Base-by-base conservation (phyloP, 2,329 filamentous ascomycete genomes). In the Lecanicillium sp. region DNA sequence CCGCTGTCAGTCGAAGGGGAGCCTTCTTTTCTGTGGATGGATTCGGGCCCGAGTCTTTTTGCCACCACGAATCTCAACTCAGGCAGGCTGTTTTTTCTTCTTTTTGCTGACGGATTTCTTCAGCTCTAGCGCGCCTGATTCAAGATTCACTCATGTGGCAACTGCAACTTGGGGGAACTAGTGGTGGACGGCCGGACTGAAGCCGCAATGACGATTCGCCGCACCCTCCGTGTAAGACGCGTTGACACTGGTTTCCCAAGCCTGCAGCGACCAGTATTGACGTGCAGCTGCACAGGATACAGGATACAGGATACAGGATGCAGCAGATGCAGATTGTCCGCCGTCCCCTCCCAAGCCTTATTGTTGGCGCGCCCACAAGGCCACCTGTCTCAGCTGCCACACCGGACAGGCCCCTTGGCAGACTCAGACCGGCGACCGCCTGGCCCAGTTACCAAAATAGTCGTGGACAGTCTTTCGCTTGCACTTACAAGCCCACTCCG, bases 211-310 rank as follows among this genome's bases (percentile, higher is more conserved):
- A 26, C 29, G 44, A 40, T 33, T 35, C 17, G 15, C 27, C 6
- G 26, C 44, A 32, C 44, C 44, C 26, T 47, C 44, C 44, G 7
- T 32, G 44, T 46, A 15, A 40, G 44, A 47, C 37, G 23, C 44
- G 35, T 32, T 33, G 44, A 47, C 36, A 20, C 36, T 33, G 20
- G 36, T 17, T 24, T 20, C 40, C 26, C 35, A 40, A 27, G 33
- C 19, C n/a, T 36, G 44, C 36, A 47, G n/a, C 36, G 36, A 47
- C 40, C 26, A 30, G 24, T 27, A 39, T 47, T 47, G 44, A 39
- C 44, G 36, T 47, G 44, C 44, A 47, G 44, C 43, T 45, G 43
- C 27, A 38, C 43, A 33, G n/a, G 24, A 20, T 26, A 3, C 41
- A 44, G 29, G n/a, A 17, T n/a, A 19, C 11, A 27, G 26, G n/a